Conservation (phyloP, 768 basidiomycete genomes). For the Collybia mongolica region DNA sequence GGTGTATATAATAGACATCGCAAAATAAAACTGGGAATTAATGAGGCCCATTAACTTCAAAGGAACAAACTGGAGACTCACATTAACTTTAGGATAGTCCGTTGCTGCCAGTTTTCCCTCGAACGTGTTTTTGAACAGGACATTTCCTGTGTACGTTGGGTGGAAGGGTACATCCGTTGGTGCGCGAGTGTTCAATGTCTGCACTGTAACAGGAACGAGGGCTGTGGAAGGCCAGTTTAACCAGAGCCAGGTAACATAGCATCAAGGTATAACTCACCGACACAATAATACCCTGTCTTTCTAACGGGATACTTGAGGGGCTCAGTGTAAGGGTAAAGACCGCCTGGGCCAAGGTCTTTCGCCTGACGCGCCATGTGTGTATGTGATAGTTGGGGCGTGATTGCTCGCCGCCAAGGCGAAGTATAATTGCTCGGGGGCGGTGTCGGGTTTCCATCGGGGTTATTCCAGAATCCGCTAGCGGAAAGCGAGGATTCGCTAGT, state of each 20-base stretch:
- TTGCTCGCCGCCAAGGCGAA: conserved; percentile 44
- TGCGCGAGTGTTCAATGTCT: conserved; percentile 39
- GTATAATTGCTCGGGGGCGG: conserved; percentile 45
- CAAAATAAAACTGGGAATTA: conserved; percentile 74
- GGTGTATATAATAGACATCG: conserved; percentile 79
- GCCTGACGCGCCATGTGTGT: conserved; percentile 19
- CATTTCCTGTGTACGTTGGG: conserved; percentile 73
- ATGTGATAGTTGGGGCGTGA: conserved; percentile 1
- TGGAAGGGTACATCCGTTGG: conserved; percentile 61
- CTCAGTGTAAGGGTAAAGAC: conserved; percentile 53
- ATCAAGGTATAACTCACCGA: conserved; percentile 55
- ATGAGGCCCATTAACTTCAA: neutral
- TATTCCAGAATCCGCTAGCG: conserved; percentile 50
- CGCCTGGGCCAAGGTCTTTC: conserved; percentile 44
- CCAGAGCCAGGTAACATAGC: no score
- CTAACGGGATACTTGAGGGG: conserved; percentile 83
- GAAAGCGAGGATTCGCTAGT: conserved; percentile 18
- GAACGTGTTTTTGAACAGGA: conserved; percentile 87
- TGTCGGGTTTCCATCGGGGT: conserved; percentile 58
- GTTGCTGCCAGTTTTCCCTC: conserved; percentile 86
- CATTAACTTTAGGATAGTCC: conserved; percentile 97
- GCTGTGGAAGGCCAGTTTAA: conserved; percentile 38
- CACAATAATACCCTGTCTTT: conserved; percentile 94
- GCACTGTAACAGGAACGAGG: conserved; percentile 85
- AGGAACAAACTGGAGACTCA: conserved; percentile 34